A percentile compares a stretch with the other conserved stretches of the same genome.
Conservation (phyloP, 2,329 filamentous ascomycete genomes). For the Sphaerostilbella broomeana region DNA sequence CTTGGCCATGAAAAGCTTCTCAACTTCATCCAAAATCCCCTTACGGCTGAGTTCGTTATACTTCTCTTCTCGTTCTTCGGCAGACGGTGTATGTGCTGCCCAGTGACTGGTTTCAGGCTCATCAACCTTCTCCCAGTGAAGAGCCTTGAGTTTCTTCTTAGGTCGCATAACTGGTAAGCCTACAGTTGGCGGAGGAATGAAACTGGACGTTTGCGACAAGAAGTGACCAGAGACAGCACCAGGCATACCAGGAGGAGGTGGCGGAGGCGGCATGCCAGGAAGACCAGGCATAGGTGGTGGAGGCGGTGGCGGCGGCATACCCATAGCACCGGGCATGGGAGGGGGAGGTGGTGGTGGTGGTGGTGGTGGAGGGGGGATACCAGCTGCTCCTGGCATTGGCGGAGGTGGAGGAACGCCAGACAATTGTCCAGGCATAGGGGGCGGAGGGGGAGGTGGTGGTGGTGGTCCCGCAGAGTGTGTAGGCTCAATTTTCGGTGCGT, state of each 20-base stretch:
- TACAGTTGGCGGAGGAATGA: conserved; percentile 49
- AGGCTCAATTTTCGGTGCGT: conserved; percentile 56
- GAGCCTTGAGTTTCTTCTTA: conserved; percentile 98
- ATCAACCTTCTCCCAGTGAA: conserved; percentile 99
- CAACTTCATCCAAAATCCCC: conserved; percentile 94
- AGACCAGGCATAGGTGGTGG: conserved; percentile 37
- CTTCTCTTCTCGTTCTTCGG: conserved; percentile 87
- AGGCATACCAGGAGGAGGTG: conserved; percentile 59
- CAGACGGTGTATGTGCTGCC: conserved; percentile 80
- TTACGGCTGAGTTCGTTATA: conserved; percentile 89
- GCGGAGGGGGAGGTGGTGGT: conserved; percentile 30
- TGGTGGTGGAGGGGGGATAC: conserved; percentile 33
- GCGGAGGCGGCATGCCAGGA: conserved; percentile 35
- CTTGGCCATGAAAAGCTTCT: conserved; percentile 95
- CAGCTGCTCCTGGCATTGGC: conserved; percentile 35
- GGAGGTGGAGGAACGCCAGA: conserved; percentile 24
- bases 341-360: conserved; percentile 41
- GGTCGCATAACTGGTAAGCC: conserved; percentile 76
- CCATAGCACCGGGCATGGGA: conserved; percentile 30
- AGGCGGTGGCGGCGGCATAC: conserved; percentile 28
- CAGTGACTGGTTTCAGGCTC: conserved; percentile 85
- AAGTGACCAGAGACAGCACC: conserved; percentile 70
- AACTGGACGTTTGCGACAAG: conserved; percentile 56
- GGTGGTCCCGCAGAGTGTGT: conserved; percentile 35
- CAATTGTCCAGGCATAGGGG: conserved; percentile 32